Evolutionary conservation across 352 stramenopile species (phyloP), one percentile per base, ranked within the genome.

Genomic region (Pseudoperonospora humuli): DNA sequence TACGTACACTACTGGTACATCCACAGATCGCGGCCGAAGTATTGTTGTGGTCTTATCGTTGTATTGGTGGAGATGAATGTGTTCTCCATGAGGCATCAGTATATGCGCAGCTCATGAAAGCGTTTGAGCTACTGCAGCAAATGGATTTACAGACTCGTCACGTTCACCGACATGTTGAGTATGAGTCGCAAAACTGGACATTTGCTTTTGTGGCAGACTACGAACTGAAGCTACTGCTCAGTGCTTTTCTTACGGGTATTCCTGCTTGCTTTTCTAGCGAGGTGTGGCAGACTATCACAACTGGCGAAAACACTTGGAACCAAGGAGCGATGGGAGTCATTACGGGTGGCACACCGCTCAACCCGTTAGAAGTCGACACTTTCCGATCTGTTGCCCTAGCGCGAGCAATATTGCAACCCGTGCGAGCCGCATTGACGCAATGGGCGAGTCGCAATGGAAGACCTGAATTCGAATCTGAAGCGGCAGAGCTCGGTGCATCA

Each of bases 131-230:
- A 21, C 58, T 92, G 23, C 80, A 92, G 50, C 68, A 86, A 41
- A 92, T 92, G 80, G 75, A 92, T 56, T 48, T 86, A 5, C 80
- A 92, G 43, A 69, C 64, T 29, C 74, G 77, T 26, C 73, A 88
- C 17, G 49, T 79, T 10, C 55, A 68, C 13, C 62, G 68, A 7
- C 80, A 92, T 57, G 76, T 92, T 45, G 80, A 92, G 49, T 92
- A 79, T 43, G 80, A 89, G 49, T 88, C 75, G 9, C 66, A 86
- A 46, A 84, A 83, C 47, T 92, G 80, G 80, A 86, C 75, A 8
- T 82, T 77, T 47, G 76, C 80, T 17, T 89, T 92, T 31, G 75
- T 92, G 5, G 70, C 84, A 27, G 76, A 87, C 45, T 89, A 92
- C 29, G 80, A 92, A 38, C 57, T 89, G 24, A 87, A 86, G 40